Percentiles rank a stretch among this genome's conserved stretches.
Evolutionary conservation across 768 basidiomycete genomes (phyloP).

Genomic region (Xerocomus potaroensis): DNA sequence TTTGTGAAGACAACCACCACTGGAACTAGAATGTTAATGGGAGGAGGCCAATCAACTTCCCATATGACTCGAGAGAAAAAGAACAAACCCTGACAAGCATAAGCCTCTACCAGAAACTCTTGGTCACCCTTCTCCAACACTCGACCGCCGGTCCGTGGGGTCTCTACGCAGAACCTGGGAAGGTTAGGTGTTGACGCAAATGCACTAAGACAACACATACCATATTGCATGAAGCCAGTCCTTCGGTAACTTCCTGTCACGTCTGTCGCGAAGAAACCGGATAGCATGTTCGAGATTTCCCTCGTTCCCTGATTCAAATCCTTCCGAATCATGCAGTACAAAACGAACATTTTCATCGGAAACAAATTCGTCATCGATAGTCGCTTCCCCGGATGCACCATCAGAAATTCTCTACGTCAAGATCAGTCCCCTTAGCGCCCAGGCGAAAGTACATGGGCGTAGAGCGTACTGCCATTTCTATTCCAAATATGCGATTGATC

Average conservation of each 20-base stretch:
- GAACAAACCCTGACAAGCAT: slow-evolving; percentile 1
- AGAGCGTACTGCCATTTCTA: neutral
- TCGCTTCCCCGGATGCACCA: slow-evolving; percentile 1
- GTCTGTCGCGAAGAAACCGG: slow-evolving; percentile 1
- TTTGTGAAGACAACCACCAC: slow-evolving; percentile 8
- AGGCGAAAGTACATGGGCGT: neutral
- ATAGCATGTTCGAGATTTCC: neutral
- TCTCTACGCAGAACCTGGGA: slow-evolving; percentile 7
- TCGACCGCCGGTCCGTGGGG: slow-evolving; percentile 4
- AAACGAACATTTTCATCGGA: slow-evolving; percentile 5
- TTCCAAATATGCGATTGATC: neutral
- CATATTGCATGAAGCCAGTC: slow-evolving; percentile 6
- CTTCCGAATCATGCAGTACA: slow-evolving; percentile 5
- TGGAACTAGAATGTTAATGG: slow-evolving; percentile 1
- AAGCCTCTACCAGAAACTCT: slow-evolving; percentile 1
- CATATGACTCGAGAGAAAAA: no score
- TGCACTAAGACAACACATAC: neutral
- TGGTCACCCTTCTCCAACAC: slow-evolving; percentile 7
- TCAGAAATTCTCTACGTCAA: slow-evolving; percentile 1
- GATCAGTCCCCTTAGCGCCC: no score
- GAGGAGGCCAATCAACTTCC: no score
- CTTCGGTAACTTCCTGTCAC: neutral
- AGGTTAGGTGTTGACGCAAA: neutral
- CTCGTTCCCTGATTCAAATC: slow-evolving; percentile 3
- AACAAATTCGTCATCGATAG: slow-evolving; percentile 6